These are phyloP conservation scores for Paragyromitra xinjiangensis DNA, from an alignment of 495 filamentous ascomycete genomes.

Conservation along the genomic window DNA sequence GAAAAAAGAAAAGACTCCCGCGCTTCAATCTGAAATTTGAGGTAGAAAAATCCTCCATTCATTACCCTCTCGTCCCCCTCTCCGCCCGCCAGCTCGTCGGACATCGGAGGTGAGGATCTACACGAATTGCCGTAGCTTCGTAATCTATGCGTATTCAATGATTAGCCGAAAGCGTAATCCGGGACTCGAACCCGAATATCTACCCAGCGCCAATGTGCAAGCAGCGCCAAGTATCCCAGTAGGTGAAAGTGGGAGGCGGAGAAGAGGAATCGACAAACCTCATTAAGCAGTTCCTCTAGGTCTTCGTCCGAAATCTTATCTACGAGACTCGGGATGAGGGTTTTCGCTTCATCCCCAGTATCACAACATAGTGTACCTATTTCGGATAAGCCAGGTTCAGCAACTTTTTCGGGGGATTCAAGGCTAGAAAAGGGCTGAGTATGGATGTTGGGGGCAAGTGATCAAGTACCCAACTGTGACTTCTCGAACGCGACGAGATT, in stretches of 20 bases:
- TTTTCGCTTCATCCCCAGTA: conserved; percentile 92
- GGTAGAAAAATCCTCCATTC: neutral
- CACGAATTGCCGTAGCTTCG: conserved; percentile 57
- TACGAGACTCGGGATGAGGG: conserved; percentile 86
- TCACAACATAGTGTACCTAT: conserved; percentile 90
- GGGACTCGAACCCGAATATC: conserved; percentile 40
- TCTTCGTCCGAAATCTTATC: conserved; percentile 89
- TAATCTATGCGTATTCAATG: conserved; percentile 48
- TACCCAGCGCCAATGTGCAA: conserved; percentile 21
- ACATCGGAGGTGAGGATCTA: conserved; percentile 25
- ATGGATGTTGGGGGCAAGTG: neutral
- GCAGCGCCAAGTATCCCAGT: conserved; percentile 8
- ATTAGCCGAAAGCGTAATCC: conserved; percentile 46
- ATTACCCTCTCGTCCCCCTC: neutral
- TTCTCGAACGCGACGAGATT: conserved; percentile 90
- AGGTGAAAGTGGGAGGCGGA: neutral
- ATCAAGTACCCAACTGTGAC: conserved; percentile 81
- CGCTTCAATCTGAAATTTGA: neutral
- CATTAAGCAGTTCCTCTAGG: conserved; percentile 83
- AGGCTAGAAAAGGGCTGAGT: conserved; percentile 5
- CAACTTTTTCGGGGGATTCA: neutral
- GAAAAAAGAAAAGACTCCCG: conserved; percentile 30
- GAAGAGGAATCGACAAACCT: conserved; percentile 66
- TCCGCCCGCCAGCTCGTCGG: neutral
- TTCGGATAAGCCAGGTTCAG: conserved; percentile 36